Evolutionary conservation across 1,139 yeast genomes (phyloP).

Genomic region (Hyphopichia fennica): DNA sequence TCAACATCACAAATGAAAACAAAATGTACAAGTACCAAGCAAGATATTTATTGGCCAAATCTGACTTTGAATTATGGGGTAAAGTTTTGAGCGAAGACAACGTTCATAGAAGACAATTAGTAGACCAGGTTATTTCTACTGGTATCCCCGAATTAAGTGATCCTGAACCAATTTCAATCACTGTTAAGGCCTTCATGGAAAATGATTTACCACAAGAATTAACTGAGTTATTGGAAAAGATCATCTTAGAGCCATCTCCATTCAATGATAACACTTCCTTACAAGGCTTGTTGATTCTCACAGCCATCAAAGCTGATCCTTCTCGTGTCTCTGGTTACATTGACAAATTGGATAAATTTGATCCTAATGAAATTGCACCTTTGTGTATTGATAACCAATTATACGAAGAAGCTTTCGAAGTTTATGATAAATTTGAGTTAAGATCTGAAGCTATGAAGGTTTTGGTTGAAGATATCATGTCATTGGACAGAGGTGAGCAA

Average conservation of each 20-base stretch:
- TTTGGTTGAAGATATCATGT: constrained; percentile 87
- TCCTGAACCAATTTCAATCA: constrained; percentile 94
- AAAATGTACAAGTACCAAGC: constrained; percentile 99
- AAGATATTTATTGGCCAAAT: constrained; percentile 82
- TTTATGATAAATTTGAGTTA: constrained; percentile 82
- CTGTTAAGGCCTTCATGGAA: constrained; percentile 96
- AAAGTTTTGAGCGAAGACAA: constrained; percentile 75
- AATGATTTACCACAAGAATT: constrained; percentile 91
- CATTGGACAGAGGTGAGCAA: constrained; percentile 90
- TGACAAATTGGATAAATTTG: constrained; percentile 88
- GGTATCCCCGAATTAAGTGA: constrained; percentile 95
- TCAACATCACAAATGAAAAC: constrained; percentile 91
- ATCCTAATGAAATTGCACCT: constrained; percentile 92
- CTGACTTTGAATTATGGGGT: constrained; percentile 81
- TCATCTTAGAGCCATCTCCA: constrained; percentile 94
- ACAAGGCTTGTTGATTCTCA: constrained; percentile 87
- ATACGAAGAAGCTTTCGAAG: constrained; percentile 92
- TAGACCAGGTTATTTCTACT: constrained; percentile 93
- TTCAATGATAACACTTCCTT: constrained; percentile 92
- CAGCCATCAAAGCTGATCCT: constrained; percentile 94
- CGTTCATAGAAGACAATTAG: constrained; percentile 82
- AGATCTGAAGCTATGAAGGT: constrained; percentile 83
- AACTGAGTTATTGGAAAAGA: constrained; percentile 91
- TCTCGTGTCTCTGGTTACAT: constrained; percentile 80
- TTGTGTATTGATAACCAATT: constrained; percentile 87